phyloP scores from a whole-genome alignment of 23 red algal species.

The Gracilaria domingensis region DNA sequence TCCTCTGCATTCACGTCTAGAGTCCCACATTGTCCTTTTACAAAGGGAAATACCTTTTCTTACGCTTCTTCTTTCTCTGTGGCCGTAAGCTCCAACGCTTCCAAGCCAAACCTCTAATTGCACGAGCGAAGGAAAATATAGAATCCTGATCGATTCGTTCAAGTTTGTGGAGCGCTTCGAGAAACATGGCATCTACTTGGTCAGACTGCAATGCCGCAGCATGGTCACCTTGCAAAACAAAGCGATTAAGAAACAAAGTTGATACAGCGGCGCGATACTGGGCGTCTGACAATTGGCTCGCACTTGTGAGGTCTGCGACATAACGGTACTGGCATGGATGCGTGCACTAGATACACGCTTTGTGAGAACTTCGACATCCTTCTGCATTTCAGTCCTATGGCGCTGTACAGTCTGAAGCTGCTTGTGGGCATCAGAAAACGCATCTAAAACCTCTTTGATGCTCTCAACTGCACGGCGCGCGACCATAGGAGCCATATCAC shows the following conservation, averaged over 20 bases:
- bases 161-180: constrained; percentile 64
- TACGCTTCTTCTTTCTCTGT: constrained; percentile 86
- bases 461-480: constrained; percentile 39
- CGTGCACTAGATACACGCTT: constrained; percentile 71
- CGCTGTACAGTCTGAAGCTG: constrained; percentile 39
- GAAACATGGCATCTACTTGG: constrained; percentile 55
- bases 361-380: constrained; percentile 60
- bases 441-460: constrained; percentile 52
- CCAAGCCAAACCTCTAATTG: constrained; percentile 64
- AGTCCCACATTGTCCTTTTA: constrained; percentile 73
- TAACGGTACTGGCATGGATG: constrained; percentile 57
- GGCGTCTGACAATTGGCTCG: constrained; percentile 53
- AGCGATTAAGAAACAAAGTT: constrained; percentile 65
- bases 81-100: constrained; percentile 79
- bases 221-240: constrained; percentile 60
- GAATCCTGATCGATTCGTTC: constrained; percentile 69
- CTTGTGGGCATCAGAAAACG: constrained; percentile 55
- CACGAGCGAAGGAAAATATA: constrained; percentile 42
- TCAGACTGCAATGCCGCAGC: constrained; percentile 53
- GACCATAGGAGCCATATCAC: constrained; percentile 40
- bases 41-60: constrained; percentile 81
- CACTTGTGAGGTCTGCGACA: constrained; percentile 58
- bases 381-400: constrained; percentile 67
- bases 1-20: constrained; percentile 75
- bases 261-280: constrained; percentile 53